phyloP scores from a whole-genome alignment of 805 yeast species.

The Nakazawaea sp. region DNA sequence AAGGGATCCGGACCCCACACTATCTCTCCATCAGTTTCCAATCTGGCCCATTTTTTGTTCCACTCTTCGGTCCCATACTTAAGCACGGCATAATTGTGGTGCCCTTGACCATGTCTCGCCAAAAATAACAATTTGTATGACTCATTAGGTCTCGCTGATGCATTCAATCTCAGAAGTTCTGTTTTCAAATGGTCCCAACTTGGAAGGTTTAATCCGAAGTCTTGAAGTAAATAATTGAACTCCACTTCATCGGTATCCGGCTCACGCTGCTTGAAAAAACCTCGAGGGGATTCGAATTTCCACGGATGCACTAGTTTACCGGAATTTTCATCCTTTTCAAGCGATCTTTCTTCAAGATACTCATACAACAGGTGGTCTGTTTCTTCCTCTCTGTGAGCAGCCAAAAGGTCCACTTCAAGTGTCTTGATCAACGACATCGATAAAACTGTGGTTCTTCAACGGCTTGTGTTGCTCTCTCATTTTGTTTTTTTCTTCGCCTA shows the following conservation, averaged over 20 bases:
- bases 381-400: conserved; percentile 23
- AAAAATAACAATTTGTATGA: conserved; percentile 42
- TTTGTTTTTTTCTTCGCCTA: too few relatives aligned
- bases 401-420: conserved; percentile 22
- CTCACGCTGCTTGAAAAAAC: conserved; percentile 43
- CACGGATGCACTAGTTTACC: conserved; percentile 29
- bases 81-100: conserved; percentile 48
- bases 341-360: neutral
- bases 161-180: conserved; percentile 29
- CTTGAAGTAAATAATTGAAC: conserved; percentile 35
- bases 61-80: conserved; percentile 53
- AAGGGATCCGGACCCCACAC: conserved; percentile 57
- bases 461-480: too few relatives aligned
- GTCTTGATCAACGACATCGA: conserved; percentile 23
- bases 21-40: conserved; percentile 47
- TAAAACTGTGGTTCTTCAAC: too few relatives aligned
- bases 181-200: conserved; percentile 33
- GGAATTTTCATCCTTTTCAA: conserved; percentile 18
- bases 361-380: conserved; percentile 1
- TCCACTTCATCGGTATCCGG: conserved; percentile 29
- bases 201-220: conserved; percentile 35
- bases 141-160: conserved; percentile 27
- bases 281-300: conserved; percentile 40
- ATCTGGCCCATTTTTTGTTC: conserved; percentile 46
- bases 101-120: conserved; percentile 70